Evolutionary conservation across 2,329 filamentous ascomycete genomes (phyloP).

Genomic region (Verticillium tricorpus): DNA sequence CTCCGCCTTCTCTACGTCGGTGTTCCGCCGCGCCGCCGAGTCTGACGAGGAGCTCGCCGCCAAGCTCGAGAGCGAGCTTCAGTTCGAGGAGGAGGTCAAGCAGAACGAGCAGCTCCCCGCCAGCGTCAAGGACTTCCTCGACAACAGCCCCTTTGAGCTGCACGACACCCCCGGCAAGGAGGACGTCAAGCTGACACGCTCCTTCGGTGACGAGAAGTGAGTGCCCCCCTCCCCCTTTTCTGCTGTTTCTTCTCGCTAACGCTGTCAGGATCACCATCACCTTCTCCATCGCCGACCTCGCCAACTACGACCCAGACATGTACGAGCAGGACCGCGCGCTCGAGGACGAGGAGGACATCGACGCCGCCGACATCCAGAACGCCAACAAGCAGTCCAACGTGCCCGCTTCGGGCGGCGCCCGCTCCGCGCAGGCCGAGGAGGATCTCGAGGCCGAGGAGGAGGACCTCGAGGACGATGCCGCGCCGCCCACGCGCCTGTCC

Average conservation of each 20-base stretch:
- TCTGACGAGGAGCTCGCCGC: conserved; percentile 75
- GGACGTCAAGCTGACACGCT: conserved; percentile 79
- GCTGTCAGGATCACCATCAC: conserved; percentile 65
- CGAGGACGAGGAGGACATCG: conserved; percentile 47
- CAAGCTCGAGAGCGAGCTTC: conserved; percentile 81
- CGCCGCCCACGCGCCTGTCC: conserved; percentile 77
- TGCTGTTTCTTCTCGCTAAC: conserved; percentile 13
- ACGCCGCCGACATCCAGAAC: conserved; percentile 39
- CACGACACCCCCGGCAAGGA: conserved; percentile 80
- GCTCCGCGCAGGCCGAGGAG: conserved; percentile 51
- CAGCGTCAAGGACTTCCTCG: conserved; percentile 81
- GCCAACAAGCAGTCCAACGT: conserved; percentile 50
- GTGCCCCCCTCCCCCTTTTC: conserved; percentile 21
- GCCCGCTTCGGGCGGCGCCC: conserved; percentile 40
- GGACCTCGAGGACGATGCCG: conserved; percentile 42
- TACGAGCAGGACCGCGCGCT: conserved; percentile 52
- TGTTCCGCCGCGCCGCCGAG: conserved; percentile 40
- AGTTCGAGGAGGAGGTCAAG: conserved; percentile 79
- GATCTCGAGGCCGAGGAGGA: conserved; percentile 48
- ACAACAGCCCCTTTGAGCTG: conserved; percentile 79
- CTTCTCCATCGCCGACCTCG: conserved; percentile 81
- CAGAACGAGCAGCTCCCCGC: conserved; percentile 66
- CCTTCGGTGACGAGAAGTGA: conserved; percentile 84
- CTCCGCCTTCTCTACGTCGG: conserved; percentile 44
- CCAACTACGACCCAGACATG: conserved; percentile 58